phyloP scores from a whole-genome alignment of 1,139 yeast genomes.

The Zygosaccharomyces pseudobailii region DNA sequence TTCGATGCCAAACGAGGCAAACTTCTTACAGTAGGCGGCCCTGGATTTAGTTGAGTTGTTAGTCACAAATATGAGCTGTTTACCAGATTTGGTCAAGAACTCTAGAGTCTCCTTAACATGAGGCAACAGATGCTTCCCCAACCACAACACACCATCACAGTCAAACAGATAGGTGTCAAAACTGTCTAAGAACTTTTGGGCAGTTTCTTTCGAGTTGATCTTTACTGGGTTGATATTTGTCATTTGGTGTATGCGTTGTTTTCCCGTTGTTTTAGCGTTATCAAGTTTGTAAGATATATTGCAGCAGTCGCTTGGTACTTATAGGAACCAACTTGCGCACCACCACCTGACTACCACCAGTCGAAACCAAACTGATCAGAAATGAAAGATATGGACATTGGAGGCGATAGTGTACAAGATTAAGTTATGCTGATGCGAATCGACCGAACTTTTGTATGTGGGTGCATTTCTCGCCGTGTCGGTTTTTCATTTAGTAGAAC shows the following conservation, averaged over 20 bases:
- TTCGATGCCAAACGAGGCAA: conserved; percentile 64
- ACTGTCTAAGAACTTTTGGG: conserved; percentile 49
- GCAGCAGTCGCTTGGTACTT: neutral
- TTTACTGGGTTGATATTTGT: conserved; percentile 36
- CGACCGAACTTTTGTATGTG: neutral
- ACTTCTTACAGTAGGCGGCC: conserved; percentile 67
- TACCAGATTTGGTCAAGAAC: conserved; percentile 47
- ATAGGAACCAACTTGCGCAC: neutral
- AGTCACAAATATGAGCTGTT: conserved; percentile 81
- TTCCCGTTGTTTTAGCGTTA: no score
- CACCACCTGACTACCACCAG: conserved; percentile 4
- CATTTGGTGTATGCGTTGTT: conserved; percentile 12
- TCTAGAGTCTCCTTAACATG: conserved; percentile 63
- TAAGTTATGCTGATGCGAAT: neutral
- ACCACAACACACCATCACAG: conserved; percentile 94
- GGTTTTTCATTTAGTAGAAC: neutral
- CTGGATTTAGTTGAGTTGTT: conserved; percentile 93
- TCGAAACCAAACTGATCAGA: neutral
- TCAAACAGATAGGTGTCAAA: conserved; percentile 86
- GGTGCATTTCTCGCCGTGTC: neutral
- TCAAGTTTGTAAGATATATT: neutral
- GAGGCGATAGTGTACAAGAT: neutral
- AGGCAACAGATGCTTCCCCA: conserved; percentile 71
- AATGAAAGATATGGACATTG: neutral
- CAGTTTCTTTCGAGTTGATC: conserved; percentile 45